These are phyloP conservation scores for Globisporangium paddicum DNA, from an alignment of 352 stramenopile species.

Conservation along the genomic window DNA sequence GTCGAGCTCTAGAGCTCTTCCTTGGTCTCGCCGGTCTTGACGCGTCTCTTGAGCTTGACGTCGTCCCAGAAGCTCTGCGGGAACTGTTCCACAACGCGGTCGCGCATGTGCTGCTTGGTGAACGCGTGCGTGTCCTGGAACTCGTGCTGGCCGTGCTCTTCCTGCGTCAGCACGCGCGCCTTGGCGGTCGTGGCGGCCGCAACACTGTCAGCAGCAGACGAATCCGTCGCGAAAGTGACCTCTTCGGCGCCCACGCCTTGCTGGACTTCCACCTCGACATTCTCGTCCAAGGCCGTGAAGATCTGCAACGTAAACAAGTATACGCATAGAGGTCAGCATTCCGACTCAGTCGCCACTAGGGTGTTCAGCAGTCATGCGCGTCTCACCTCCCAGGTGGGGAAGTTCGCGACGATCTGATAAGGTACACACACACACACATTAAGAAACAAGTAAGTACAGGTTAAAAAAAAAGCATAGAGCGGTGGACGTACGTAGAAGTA, in stretches of 20 bases:
- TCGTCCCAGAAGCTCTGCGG: constrained; percentile 50
- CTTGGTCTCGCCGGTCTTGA: constrained; percentile 5
- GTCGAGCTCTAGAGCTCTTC: not conserved
- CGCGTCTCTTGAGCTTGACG: constrained; percentile 32
- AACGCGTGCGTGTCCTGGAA: constrained; percentile 46
- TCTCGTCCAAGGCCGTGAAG: constrained; percentile 45
- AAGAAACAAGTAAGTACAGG: not conserved
- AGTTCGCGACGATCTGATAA: constrained; percentile 8
- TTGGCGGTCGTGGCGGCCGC: constrained; percentile 4
- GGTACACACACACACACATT: not conserved
- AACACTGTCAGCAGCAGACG: not conserved
- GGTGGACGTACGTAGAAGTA: constrained; percentile 46
- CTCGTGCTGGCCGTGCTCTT: constrained; percentile 45
- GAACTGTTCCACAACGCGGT: constrained; percentile 60
- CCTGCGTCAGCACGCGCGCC: constrained; percentile 44
- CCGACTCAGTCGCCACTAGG: too few relatives aligned
- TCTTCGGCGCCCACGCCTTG: constrained; percentile 48
- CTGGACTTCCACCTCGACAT: constrained; percentile 40
- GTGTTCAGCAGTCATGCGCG: not conserved
- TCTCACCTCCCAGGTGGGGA: constrained; percentile 12
- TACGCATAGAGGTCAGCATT: not conserved
- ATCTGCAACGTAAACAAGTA: constrained; percentile 25
- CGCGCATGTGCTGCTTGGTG: constrained; percentile 61
- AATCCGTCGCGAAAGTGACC: constrained; percentile 33
- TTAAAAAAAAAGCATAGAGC: not conserved